phyloP scores from a whole-genome alignment of 768 basidiomycete species.

The Lepiota brunneoincarnata region DNA sequence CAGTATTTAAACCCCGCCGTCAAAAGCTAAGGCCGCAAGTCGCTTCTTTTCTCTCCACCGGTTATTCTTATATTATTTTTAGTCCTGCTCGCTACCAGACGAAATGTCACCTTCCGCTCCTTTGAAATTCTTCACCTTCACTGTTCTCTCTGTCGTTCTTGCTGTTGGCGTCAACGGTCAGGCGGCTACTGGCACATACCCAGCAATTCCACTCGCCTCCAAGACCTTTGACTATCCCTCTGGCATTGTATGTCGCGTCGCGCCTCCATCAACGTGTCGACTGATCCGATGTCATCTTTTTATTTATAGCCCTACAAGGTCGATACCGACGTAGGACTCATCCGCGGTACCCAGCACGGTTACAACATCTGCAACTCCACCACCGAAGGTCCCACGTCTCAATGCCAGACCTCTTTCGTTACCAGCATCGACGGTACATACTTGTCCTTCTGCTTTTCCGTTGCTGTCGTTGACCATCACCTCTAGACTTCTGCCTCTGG shows the following conservation, averaged over 20 bases:
- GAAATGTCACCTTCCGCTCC: constrained; percentile 45
- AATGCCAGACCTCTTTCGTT: constrained; percentile 59
- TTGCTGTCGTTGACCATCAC: not conserved
- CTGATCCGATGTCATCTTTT: not conserved
- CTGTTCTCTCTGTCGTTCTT: constrained; percentile 24
- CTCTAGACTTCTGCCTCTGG: constrained; percentile 69
- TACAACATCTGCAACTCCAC: constrained; percentile 70
- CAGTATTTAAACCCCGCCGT: constrained; percentile 6
- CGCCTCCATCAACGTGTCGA: not conserved
- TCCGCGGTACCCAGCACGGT: constrained; percentile 49
- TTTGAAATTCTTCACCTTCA: constrained; percentile 31
- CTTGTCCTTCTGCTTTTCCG: not conserved
- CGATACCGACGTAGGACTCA: constrained; percentile 25
- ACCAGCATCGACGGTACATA: constrained; percentile 43
- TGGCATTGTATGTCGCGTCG: constrained; percentile 34
- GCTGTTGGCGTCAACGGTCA: constrained; percentile 25
- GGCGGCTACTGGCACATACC: constrained; percentile 32
- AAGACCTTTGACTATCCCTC: constrained; percentile 44
- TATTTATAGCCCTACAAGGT: constrained; percentile 26
- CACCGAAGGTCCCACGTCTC: constrained; percentile 54
- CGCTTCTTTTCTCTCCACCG: not conserved
- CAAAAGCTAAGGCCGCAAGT: not conserved
- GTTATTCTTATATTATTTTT: constrained; percentile 6
- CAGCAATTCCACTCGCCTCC: constrained; percentile 41
- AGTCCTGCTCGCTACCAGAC: not conserved